Conservation (phyloP, 2,329 filamentous ascomycete species). For the Colletotrichum tamarilloi region DNA sequence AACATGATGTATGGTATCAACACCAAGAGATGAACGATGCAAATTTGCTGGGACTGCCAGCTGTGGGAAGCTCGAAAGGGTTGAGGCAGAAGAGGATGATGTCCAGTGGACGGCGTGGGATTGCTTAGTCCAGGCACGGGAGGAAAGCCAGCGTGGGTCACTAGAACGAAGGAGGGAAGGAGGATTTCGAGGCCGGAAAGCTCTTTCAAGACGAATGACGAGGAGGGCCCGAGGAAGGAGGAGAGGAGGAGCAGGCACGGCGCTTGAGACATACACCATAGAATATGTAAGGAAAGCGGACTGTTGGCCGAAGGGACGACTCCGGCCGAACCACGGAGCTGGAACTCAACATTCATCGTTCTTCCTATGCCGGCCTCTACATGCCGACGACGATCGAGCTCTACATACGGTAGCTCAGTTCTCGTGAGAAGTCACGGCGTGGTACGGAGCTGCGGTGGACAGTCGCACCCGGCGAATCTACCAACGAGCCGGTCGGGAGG, state of each 20-base stretch:
- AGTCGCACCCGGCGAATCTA: constrained; percentile 35
- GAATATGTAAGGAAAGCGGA: constrained; percentile 4
- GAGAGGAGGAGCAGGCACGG: background rate
- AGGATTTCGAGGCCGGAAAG: constrained; percentile 8
- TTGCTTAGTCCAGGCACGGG: constrained; percentile 30
- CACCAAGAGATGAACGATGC: constrained; percentile 35
- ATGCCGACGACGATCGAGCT: constrained; percentile 20
- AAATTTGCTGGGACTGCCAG: constrained; percentile 24
- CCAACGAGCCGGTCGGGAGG: constrained; percentile 29
- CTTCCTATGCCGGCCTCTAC: constrained; percentile 11
- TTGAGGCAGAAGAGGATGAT: constrained; percentile 29
- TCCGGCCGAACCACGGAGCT: constrained; percentile 16
- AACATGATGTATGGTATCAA: constrained; percentile 50
- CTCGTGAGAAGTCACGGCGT: constrained; percentile 24
- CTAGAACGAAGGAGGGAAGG: constrained; percentile 35
- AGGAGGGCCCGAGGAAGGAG: background rate
- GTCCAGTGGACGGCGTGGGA: background rate
- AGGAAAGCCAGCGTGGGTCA: constrained; percentile 21
- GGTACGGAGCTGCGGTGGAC: constrained; percentile 31
- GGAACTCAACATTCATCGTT: constrained; percentile 11
- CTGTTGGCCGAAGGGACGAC: constrained; percentile 9
- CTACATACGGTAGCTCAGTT: constrained; percentile 3
- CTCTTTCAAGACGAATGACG: constrained; percentile 26
- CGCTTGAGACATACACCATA: background rate
- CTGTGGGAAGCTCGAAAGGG: constrained; percentile 9